phyloP scores from a whole-genome alignment of 306 rosid species.

The Acacia melanoxylon region DNA sequence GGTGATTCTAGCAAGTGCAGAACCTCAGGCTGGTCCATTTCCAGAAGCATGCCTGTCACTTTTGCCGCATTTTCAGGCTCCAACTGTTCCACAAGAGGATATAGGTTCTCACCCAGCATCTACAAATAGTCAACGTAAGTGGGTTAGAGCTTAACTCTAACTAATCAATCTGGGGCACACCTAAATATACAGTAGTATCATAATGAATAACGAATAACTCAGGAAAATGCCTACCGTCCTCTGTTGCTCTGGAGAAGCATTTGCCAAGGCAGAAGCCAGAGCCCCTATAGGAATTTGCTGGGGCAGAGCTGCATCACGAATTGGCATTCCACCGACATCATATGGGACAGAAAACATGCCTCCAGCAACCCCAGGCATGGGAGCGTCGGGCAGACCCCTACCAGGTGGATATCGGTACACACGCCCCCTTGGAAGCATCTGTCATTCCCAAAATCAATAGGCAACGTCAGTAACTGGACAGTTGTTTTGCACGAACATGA shows the following conservation, averaged over 20 bases:
- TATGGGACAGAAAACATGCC: slow-evolving; percentile 97
- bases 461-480: neutral
- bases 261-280: slow-evolving; percentile 92
- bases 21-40: slow-evolving; percentile 99
- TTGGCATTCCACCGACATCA: slow-evolving; percentile 76
- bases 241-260: slow-evolving; percentile 95
- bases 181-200: neutral
- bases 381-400: slow-evolving; percentile 81
- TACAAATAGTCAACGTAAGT: slow-evolving; percentile 30
- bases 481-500: neutral
- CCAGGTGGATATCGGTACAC: slow-evolving; percentile 84
- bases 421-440: slow-evolving; percentile 96
- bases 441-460: slow-evolving; percentile 29
- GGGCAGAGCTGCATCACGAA: slow-evolving; percentile 73
- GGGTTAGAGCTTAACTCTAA: slow-evolving; percentile 18
- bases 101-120: slow-evolving; percentile 99
- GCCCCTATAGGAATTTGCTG: slow-evolving; percentile 92
- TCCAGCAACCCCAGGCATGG: slow-evolving; percentile 92
- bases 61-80: slow-evolving; percentile 97
- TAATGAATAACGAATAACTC: neutral
- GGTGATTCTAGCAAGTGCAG: slow-evolving; percentile 97
- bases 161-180: neutral
- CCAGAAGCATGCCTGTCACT: slow-evolving; percentile 99
- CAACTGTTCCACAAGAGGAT: slow-evolving; percentile 96
- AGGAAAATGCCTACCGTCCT: slow-evolving; percentile 56